Conservation (phyloP, 176 grass and related monocot genomes). For the Elaeis guineensis region DNA sequence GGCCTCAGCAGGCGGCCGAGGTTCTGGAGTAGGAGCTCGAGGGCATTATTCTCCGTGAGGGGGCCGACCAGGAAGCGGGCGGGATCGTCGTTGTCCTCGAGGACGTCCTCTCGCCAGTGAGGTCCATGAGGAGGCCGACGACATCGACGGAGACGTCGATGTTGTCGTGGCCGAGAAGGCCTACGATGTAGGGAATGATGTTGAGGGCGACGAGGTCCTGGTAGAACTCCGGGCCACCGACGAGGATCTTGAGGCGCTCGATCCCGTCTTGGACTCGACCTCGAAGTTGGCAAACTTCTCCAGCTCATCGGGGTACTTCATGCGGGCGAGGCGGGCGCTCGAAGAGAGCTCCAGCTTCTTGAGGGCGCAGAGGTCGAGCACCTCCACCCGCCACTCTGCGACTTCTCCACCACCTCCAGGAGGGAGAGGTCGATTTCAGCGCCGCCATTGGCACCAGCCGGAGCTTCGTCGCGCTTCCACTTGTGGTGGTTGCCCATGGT, state of each 20-base stretch:
- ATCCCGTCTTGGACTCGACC: no score
- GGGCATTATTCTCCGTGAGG: conserved; percentile 58
- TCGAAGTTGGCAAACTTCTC: no score
- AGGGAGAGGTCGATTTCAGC: no score
- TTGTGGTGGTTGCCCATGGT: no score
- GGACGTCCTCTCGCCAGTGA: conserved; percentile 62
- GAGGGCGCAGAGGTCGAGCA: no score
- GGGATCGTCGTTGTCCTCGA: conserved; percentile 45
- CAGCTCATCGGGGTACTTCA: no score
- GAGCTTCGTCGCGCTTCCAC: no score
- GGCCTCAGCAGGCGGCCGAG: conserved; percentile 65
- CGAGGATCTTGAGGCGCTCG: no score
- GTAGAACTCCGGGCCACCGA: conserved; percentile 50
- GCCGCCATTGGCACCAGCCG: no score
- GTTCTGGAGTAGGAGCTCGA: conserved; percentile 81
- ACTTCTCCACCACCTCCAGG: no score
- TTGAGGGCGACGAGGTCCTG: conserved; percentile 61
- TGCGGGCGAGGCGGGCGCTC: conserved; percentile 41
- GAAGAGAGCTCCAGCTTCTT: conserved; percentile 17
- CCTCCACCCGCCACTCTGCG: no score
- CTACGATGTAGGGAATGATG: conserved; percentile 54
- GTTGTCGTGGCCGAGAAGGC: conserved; percentile 74
- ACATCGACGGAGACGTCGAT: conserved; percentile 70
- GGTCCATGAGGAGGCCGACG: conserved; percentile 73
- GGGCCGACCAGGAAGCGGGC: conserved; percentile 50